These are phyloP conservation scores for Chaetomiaceae sp. DNA, from an alignment of 2,329 filamentous ascomycete genomes.

Conservation along the genomic window DNA sequence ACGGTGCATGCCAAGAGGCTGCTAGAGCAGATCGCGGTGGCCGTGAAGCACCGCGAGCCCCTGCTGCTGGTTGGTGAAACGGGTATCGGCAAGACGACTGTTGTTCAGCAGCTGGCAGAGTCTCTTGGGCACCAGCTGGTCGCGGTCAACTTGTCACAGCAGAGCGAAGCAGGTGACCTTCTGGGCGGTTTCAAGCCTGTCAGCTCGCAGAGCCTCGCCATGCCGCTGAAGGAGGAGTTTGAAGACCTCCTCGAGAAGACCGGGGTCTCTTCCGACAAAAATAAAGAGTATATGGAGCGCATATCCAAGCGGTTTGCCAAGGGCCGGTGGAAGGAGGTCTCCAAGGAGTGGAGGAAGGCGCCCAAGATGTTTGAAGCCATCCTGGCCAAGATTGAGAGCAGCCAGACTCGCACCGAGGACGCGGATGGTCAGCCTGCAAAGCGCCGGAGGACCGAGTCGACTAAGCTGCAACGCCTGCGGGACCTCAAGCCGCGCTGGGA, in stretches of 20 bases:
- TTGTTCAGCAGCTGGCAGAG: constrained; percentile 86
- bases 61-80: constrained; percentile 96
- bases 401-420: constrained; percentile 37
- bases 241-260: constrained; percentile 83
- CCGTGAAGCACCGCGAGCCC: constrained; percentile 79
- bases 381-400: constrained; percentile 49
- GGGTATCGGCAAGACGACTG: constrained; percentile 95
- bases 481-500: constrained; percentile 69
- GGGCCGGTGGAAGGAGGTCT: constrained; percentile 80
- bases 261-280: constrained; percentile 79
- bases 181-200: constrained; percentile 96
- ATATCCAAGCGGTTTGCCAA: constrained; percentile 75
- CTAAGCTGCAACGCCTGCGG: constrained; percentile 60
- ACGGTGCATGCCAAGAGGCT: constrained; percentile 79
- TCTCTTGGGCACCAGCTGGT: constrained; percentile 80
- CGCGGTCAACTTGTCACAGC: constrained; percentile 93
- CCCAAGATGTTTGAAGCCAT: constrained; percentile 79
- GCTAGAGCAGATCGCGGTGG: constrained; percentile 81
- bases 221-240: constrained; percentile 91
- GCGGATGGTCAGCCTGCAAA: constrained; percentile 61
- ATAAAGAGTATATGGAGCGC: constrained; percentile 78
- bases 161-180: constrained; percentile 94
- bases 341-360: constrained; percentile 83
- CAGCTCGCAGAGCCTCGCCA: constrained; percentile 78
- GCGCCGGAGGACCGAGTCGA: constrained; percentile 54